Evolutionary conservation across 495 filamentous ascomycete species (phyloP).

Genomic region (Hypoxylon lienhwacheense): DNA sequence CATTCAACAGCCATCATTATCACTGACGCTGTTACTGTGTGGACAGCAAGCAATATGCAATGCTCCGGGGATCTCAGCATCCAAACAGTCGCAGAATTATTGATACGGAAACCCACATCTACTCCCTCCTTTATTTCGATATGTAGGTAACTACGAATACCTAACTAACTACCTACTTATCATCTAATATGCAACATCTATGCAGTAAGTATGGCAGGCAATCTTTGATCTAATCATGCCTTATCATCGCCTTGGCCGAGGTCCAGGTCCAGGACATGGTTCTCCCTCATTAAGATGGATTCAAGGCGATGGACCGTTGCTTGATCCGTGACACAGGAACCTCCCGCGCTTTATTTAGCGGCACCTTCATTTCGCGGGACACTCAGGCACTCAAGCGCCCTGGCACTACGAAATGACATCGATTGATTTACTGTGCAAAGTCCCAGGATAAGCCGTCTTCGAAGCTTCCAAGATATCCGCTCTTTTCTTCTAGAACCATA

Average conservation of each 20-base stretch:
- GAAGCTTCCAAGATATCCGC: constrained; percentile 24
- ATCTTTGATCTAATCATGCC: constrained; percentile 25
- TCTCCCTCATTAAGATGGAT: constrained; percentile 5
- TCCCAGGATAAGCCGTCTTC: constrained; percentile 22
- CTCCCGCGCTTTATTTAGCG: constrained; percentile 35
- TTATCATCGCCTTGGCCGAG: constrained; percentile 14
- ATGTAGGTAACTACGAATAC: constrained; percentile 1
- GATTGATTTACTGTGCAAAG: constrained; percentile 31
- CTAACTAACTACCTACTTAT: too few species aligned
- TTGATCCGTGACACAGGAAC: constrained; percentile 33
- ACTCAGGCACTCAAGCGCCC: too few species aligned
- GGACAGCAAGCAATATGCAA: background rate
- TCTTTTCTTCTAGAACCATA: too few species aligned
- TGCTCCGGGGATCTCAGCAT: background rate
- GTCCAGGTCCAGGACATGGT: background rate
- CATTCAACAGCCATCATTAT: background rate
- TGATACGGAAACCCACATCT: constrained; percentile 20
- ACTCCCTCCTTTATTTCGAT: constrained; percentile 10
- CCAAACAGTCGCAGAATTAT: constrained; percentile 10
- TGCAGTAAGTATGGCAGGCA: too few species aligned
- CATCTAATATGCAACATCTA: too few species aligned
- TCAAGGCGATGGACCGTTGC: constrained; percentile 24
- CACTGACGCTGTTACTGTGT: too few species aligned
- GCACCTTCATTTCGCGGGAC: constrained; percentile 35
- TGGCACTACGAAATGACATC: constrained; percentile 37